Evolutionary conservation across 176 grass and related monocot genomes (phyloP).

Genomic region (Zoysia japonica): DNA sequence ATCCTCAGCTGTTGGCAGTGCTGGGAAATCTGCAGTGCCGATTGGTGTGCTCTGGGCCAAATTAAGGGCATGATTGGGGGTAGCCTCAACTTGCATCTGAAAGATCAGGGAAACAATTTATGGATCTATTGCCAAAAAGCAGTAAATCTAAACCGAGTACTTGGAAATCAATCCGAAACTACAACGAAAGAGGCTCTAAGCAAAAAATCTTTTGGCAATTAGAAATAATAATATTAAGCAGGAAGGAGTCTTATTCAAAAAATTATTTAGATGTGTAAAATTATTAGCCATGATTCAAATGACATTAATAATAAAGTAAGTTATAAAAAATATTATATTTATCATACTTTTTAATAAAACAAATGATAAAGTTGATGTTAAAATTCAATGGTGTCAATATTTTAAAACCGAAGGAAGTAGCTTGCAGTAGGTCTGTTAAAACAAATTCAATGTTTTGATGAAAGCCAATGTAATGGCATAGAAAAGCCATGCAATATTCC

Average conservation of each 20-base stretch:
- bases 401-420: too few relatives aligned
- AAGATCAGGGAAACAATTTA: conserved; percentile 30
- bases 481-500: background rate
- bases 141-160: background rate
- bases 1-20: conserved; percentile 59
- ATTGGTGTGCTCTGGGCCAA: conserved; percentile 60
- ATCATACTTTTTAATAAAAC: too few relatives aligned
- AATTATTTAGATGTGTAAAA: too few relatives aligned
- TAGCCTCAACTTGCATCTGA: conserved; percentile 86
- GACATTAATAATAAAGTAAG: too few relatives aligned
- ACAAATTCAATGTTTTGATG: background rate
- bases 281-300: too few relatives aligned
- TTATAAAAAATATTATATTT: too few relatives aligned
- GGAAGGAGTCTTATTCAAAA: background rate
- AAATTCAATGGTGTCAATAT: too few relatives aligned
- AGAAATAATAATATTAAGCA: background rate
- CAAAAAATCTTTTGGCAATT: background rate
- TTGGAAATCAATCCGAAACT: background rate
- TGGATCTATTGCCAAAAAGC: background rate
- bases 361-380: too few relatives aligned
- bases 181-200: background rate
- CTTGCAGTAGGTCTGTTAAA: background rate
- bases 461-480: background rate
- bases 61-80: conserved; percentile 50
- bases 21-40: conserved; percentile 81